Evolutionary conservation across 1,139 yeast species (phyloP).

Genomic region (Lipomyces yarrowii): DNA sequence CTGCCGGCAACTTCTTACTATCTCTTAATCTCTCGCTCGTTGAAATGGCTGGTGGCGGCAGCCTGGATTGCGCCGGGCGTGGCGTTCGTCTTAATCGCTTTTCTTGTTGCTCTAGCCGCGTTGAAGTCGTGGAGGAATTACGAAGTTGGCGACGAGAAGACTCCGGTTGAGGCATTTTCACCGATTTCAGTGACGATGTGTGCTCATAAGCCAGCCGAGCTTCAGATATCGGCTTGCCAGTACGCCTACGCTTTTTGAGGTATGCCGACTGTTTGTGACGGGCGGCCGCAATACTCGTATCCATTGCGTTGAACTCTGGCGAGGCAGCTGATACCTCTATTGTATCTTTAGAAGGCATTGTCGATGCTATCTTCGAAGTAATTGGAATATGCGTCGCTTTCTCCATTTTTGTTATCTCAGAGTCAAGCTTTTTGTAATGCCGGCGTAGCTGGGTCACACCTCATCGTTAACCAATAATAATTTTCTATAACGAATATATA

Average conservation of each 20-base stretch:
- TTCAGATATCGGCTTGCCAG: neutral
- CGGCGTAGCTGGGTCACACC: neutral
- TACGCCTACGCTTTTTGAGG: neutral
- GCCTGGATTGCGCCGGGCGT: neutral
- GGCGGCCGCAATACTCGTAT: neutral
- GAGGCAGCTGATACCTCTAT: neutral
- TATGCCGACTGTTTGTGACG: neutral
- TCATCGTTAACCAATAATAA: neutral
- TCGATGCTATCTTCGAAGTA: neutral
- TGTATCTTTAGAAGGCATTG: neutral
- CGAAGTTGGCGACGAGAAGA: neutral
- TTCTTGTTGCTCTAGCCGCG: neutral
- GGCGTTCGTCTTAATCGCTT: neutral
- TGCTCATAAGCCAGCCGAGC: neutral
- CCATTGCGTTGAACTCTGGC: neutral
- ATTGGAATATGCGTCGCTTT: constrained; percentile 1
- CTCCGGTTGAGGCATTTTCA: neutral
- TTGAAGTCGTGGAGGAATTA: neutral
- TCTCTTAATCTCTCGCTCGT: neutral
- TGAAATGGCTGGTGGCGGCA: constrained; percentile 1
- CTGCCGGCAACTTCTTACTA: neutral
- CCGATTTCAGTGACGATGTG: neutral
- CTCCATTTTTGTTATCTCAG: constrained; percentile 17
- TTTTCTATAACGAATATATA: neutral
- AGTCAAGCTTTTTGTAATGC: constrained; percentile 8